Conservation (phyloP, 148 eudicot genomes). For the Diospyros kaki region DNA sequence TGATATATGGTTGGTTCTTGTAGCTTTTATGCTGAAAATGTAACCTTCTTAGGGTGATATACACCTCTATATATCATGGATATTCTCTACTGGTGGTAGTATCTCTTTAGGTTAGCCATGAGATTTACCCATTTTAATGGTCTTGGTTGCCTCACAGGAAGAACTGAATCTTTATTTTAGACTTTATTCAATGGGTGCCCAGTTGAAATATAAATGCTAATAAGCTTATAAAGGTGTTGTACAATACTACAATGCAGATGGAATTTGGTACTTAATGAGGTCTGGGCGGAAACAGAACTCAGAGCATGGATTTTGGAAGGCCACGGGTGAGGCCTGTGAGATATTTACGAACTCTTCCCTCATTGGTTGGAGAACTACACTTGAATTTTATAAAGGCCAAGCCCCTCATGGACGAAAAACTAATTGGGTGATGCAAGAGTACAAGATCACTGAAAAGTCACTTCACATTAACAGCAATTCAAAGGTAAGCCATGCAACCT, state of each 20-base stretch:
- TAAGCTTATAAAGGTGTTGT: not conserved
- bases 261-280: constrained; percentile 35
- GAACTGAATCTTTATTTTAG: not conserved
- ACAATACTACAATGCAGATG: constrained; percentile 26
- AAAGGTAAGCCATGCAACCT: constrained; percentile 30
- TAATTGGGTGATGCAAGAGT: constrained; percentile 66
- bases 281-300: constrained; percentile 28
- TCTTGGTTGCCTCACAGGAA: not conserved
- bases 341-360: constrained; percentile 38
- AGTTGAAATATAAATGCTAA: not conserved
- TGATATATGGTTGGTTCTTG: not conserved
- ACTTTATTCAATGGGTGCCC: not conserved
- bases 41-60: not conserved
- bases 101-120: not conserved
- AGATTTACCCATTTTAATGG: not conserved
- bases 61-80: not conserved
- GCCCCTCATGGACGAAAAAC: constrained; percentile 33
- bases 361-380: constrained; percentile 57
- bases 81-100: not conserved
- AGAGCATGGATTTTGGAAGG: constrained; percentile 45
- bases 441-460: constrained; percentile 26
- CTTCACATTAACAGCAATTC: not conserved
- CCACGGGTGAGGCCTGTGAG: constrained; percentile 34
- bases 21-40: not conserved
- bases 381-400: constrained; percentile 43